phyloP scores from a whole-genome alignment of 176 grass and related monocot genomes.

The Saccharum spontaneum region DNA sequence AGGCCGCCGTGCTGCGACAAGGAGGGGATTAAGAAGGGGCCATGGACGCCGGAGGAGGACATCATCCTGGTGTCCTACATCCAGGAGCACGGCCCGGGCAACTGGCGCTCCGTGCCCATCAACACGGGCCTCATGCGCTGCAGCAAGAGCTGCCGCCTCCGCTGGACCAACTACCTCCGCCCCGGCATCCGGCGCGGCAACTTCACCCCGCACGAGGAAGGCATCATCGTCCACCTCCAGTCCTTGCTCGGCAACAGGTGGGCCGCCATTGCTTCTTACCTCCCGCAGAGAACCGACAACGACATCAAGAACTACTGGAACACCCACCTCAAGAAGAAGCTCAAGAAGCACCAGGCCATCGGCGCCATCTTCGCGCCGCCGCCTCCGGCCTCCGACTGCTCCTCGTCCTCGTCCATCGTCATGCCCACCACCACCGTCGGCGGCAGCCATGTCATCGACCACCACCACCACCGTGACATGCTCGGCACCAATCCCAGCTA shows the following conservation, averaged over 20 bases:
- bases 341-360: conserved; percentile 62
- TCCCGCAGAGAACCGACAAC: conserved; percentile 82
- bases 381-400: background rate
- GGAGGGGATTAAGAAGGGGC: conserved; percentile 74
- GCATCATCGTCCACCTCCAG: conserved; percentile 83
- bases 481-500: background rate
- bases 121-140: conserved; percentile 84
- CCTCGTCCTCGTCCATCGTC: background rate
- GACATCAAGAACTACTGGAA: conserved; percentile 99
- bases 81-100: conserved; percentile 80
- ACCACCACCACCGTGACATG: background rate
- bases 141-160: conserved; percentile 83
- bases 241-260: conserved; percentile 84
- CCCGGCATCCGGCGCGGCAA: conserved; percentile 73
- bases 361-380: conserved; percentile 42
- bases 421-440: background rate
- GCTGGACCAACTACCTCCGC: conserved; percentile 89
- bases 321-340: conserved; percentile 91
- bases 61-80: conserved; percentile 87
- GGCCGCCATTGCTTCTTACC: conserved; percentile 85
- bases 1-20: conserved; percentile 81
- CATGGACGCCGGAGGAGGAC: conserved; percentile 89
- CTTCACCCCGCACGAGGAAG: conserved; percentile 78
- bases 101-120: conserved; percentile 78
- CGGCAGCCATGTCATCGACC: background rate